These are phyloP conservation scores for Daldinia loculata DNA, from an alignment of 495 filamentous ascomycete genomes.

Conservation along the genomic window DNA sequence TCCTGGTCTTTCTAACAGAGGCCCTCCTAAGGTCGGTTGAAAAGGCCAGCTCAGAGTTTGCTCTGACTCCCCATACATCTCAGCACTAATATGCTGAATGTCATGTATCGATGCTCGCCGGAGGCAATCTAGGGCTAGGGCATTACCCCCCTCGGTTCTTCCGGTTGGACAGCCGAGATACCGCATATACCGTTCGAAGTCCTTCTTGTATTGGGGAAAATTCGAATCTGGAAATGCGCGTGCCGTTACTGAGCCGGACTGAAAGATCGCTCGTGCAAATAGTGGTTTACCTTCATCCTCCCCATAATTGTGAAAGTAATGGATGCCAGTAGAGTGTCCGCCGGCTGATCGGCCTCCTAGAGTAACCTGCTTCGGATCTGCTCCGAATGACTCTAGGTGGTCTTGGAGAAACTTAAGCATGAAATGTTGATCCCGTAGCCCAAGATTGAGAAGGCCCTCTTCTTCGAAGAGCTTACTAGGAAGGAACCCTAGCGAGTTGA, in stretches of 20 bases:
- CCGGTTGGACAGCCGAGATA: neutral
- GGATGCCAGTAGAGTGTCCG: neutral
- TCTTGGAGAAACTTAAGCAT: slow-evolving; percentile 7
- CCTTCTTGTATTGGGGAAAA: slow-evolving; percentile 5
- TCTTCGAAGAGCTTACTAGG: slow-evolving; percentile 8
- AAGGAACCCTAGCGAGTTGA: slow-evolving; percentile 8
- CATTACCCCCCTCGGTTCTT: neutral
- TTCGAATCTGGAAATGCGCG: neutral
- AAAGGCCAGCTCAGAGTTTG: slow-evolving; percentile 9
- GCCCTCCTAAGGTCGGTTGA: slow-evolving; percentile 1
- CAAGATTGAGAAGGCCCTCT: slow-evolving; percentile 8
- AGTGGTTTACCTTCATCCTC: slow-evolving; percentile 1
- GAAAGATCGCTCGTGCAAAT: slow-evolving; percentile 9
- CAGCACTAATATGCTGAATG: neutral
- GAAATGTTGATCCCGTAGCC: slow-evolving; percentile 2
- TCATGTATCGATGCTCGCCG: neutral
- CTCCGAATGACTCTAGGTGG: slow-evolving; percentile 7
- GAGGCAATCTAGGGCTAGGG: neutral
- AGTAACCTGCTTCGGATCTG: slow-evolving; percentile 6
- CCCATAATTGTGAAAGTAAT: slow-evolving; percentile 13
- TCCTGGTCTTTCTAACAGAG: neutral
- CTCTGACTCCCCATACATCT: neutral
- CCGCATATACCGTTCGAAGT: slow-evolving; percentile 7
- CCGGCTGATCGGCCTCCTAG: slow-evolving; percentile 1
- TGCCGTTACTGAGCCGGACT: slow-evolving; percentile 5